Percentiles rank a stretch among this genome's conserved stretches.
Conservation (phyloP, 495 filamentous ascomycete species). For the Tuber aestivum region DNA sequence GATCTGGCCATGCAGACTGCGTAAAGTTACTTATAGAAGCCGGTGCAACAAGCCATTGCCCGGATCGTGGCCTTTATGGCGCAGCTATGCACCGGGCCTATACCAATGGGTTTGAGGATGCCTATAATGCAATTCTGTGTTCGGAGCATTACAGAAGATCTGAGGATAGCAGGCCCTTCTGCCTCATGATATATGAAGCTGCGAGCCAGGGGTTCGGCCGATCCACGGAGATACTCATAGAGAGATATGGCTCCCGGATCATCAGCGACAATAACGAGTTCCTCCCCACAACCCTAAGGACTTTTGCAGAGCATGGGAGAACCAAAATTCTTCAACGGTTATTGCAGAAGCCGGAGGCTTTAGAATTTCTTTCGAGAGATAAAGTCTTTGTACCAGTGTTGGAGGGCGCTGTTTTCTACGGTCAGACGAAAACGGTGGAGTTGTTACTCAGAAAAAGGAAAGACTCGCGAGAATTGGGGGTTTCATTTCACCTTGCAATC, state of each 20-base stretch:
- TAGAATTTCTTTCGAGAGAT: background rate
- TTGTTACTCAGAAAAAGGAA: conserved; percentile 2
- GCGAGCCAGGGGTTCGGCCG: background rate
- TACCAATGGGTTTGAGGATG: background rate
- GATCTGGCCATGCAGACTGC: background rate
- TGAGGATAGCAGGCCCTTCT: background rate
- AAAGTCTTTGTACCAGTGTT: background rate
- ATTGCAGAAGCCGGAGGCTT: background rate
- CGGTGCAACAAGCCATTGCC: background rate
- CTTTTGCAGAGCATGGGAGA: background rate
- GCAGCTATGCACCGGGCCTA: background rate
- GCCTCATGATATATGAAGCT: background rate
- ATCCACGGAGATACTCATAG: background rate
- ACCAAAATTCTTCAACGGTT: conserved; percentile 7
- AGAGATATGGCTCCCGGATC: background rate
- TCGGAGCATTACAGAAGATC: background rate
- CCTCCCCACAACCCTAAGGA: background rate
- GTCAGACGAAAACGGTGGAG: background rate
- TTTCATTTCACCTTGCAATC: conserved; percentile 10
- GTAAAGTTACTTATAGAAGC: background rate
- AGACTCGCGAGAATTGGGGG: background rate
- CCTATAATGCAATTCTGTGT: background rate
- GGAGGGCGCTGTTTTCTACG: conserved; percentile 9
- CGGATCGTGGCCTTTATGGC: background rate
- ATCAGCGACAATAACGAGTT: background rate